Evolutionary conservation across 2,329 filamentous ascomycete species (phyloP), one percentile per base, ranked within the genome.

Genomic region (Pezicula radicicola): DNA sequence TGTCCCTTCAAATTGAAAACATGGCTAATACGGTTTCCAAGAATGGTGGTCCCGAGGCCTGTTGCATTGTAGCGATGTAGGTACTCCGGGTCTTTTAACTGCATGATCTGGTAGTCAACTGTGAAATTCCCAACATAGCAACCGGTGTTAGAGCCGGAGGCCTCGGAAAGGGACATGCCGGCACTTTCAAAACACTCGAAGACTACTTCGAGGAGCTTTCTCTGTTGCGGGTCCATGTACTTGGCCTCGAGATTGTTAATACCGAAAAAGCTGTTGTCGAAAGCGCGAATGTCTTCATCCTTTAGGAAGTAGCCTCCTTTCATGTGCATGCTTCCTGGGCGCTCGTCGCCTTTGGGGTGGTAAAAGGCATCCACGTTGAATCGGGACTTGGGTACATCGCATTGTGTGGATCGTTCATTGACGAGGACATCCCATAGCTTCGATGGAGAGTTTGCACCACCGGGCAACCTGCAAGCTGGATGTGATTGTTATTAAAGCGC

Each of bases 1-100:
- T 66, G 67, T 0, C 67, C 68, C 2, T 51, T 61, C 3, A 70
- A 46, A 30, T 66, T 59, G 15, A 64, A 64, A 21, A 68, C 65
- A 27, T 69, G 65, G 2, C 62, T 66, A 1, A 63, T 49, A 1
- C 67, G 57, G 36, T 70, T 70, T 3, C 16, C 18, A 12, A 49
- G n/a, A 18, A 47, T 47, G 15, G 45, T 47, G 7, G 33, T 19
- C 7, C 45, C 45, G 15, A 19, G 8, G 8, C 45, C 45, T 10
- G 45, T 47, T 8, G 28, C 16, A n/a, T 36, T 28, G 48, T 68
- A 70, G 36, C 67, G 67, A 46, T 62, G 60, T 2, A 44, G n/a
- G 2, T 33, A 27, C 21, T 60, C 57, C 6, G 47, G 19, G 39
- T 58, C 55, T 39, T 13, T 37, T 33, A 9, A 19, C 45, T 27